Conservation (phyloP, 768 basidiomycete species). For the Trichaptum fuscoviolaceum region DNA sequence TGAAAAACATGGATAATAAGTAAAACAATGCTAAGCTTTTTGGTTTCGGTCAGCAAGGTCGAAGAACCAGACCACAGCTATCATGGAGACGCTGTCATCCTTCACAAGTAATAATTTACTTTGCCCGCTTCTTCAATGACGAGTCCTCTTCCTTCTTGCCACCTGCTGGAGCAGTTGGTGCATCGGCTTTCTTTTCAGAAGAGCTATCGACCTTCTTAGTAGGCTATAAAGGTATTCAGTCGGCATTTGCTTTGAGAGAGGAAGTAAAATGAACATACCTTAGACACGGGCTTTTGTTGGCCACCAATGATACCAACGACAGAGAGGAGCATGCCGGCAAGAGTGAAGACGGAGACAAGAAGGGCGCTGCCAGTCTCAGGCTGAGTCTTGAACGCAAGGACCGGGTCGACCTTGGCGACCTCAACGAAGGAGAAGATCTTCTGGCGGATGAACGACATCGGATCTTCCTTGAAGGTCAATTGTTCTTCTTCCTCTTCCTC, state of each 20-base stretch:
- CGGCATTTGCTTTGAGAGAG: conserved; percentile 8
- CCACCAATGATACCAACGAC: conserved; percentile 76
- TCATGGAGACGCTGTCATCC: neutral
- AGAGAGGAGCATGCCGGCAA: conserved; percentile 81
- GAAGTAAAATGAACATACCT: conserved; percentile 35
- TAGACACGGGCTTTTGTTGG: conserved; percentile 65
- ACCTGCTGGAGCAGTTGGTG: conserved; percentile 68
- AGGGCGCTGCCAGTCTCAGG: conserved; percentile 85
- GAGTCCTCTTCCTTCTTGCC: conserved; percentile 63
- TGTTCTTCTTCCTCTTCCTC: conserved; percentile 39
- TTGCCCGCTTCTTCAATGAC: conserved; percentile 62
- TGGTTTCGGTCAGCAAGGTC: neutral
- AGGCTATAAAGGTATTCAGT: conserved; percentile 34
- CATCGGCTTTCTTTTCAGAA: conserved; percentile 49
- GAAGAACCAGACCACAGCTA: neutral
- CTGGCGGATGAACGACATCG: conserved; percentile 72
- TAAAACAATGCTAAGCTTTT: neutral
- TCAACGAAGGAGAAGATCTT: conserved; percentile 80
- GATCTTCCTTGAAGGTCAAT: conserved; percentile 62
- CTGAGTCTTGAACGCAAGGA: conserved; percentile 79
- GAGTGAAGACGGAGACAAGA: conserved; percentile 63
- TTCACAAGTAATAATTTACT: conserved; percentile 30
- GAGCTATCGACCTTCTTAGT: conserved; percentile 74
- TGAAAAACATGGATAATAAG: neutral
- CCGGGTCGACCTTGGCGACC: conserved; percentile 66